Evolutionary conservation across 1,139 yeast species (phyloP).

Genomic region (Candida neerlandica): DNA sequence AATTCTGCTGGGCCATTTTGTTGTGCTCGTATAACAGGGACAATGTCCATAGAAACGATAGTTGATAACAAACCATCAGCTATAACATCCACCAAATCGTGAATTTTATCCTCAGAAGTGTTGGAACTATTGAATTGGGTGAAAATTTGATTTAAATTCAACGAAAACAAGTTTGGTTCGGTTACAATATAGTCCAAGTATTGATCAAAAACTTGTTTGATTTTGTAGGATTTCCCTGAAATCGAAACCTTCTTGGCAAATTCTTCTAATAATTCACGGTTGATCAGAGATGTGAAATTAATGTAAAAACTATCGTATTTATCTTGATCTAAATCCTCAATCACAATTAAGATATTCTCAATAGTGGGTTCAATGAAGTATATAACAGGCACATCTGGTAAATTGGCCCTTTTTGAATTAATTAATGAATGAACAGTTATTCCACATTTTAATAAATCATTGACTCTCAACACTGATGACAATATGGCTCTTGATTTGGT

Average conservation of each 20-base stretch:
- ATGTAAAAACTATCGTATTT: slow-evolving; percentile 79
- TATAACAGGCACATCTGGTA: slow-evolving; percentile 92
- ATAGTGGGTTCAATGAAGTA: slow-evolving; percentile 88
- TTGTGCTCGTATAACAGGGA: slow-evolving; percentile 91
- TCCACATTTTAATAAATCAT: slow-evolving; percentile 85
- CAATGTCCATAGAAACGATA: slow-evolving; percentile 71
- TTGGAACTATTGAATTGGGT: slow-evolving; percentile 68
- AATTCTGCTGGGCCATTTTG: slow-evolving; percentile 95
- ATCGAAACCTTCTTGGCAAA: slow-evolving; percentile 82
- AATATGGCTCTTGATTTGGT: slow-evolving; percentile 77
- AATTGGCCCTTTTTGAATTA: slow-evolving; percentile 66
- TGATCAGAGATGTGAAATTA: slow-evolving; percentile 81
- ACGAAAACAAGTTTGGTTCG: slow-evolving; percentile 85
- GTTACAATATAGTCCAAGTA: slow-evolving; percentile 89
- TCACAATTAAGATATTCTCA: slow-evolving; percentile 68
- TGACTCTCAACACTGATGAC: slow-evolving; percentile 87
- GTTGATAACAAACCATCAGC: slow-evolving; percentile 82
- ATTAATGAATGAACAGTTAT: slow-evolving; percentile 85
- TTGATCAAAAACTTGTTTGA: slow-evolving; percentile 91
- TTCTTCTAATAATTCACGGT: slow-evolving; percentile 79
- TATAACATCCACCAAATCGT: slow-evolving; percentile 63
- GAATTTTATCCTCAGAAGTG: slow-evolving; percentile 76
- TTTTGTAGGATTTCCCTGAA: slow-evolving; percentile 66
- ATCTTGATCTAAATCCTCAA: slow-evolving; percentile 71
- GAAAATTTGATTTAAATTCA: slow-evolving; percentile 70